Evolutionary conservation across 2,329 filamentous ascomycete genomes (phyloP).

Genomic region (Onygenales sp.): DNA sequence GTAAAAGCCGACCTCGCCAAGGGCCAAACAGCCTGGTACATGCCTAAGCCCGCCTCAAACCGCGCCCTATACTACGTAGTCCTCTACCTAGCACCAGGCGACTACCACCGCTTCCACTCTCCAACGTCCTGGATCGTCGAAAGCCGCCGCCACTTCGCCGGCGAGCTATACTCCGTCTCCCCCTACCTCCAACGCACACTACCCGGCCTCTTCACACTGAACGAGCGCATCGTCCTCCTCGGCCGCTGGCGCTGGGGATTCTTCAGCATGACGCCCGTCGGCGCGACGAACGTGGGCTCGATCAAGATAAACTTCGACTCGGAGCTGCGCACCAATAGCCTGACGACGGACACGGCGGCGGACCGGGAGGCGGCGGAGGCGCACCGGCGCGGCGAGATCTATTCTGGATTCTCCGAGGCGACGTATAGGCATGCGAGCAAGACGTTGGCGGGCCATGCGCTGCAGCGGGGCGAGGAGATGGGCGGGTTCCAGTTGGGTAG

Average conservation of each 20-base stretch:
- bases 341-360: slow-evolving; percentile 85
- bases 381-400: slow-evolving; percentile 63
- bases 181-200: slow-evolving; percentile 89
- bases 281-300: slow-evolving; percentile 92
- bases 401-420: slow-evolving; percentile 87
- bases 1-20: slow-evolving; percentile 76
- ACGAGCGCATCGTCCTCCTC: slow-evolving; percentile 87
- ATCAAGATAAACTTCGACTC: slow-evolving; percentile 96
- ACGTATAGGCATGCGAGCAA: slow-evolving; percentile 71
- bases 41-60: slow-evolving; percentile 52
- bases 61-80: slow-evolving; percentile 82
- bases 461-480: slow-evolving; percentile 90
- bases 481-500: slow-evolving; percentile 94
- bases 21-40: slow-evolving; percentile 59
- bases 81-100: slow-evolving; percentile 90
- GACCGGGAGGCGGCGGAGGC: slow-evolving; percentile 78
- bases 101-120: slow-evolving; percentile 98
- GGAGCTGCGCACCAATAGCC: slow-evolving; percentile 83
- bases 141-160: slow-evolving; percentile 89
- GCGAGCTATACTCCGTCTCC: slow-evolving; percentile 89
- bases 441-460: slow-evolving; percentile 71
- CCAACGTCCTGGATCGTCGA: slow-evolving; percentile 93
- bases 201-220: slow-evolving; percentile 89
- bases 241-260: slow-evolving; percentile 96
- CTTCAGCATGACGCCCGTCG: slow-evolving; percentile 91